phyloP scores from a whole-genome alignment of 805 yeast species.

The Schwanniomyces pseudopolymorphus region DNA sequence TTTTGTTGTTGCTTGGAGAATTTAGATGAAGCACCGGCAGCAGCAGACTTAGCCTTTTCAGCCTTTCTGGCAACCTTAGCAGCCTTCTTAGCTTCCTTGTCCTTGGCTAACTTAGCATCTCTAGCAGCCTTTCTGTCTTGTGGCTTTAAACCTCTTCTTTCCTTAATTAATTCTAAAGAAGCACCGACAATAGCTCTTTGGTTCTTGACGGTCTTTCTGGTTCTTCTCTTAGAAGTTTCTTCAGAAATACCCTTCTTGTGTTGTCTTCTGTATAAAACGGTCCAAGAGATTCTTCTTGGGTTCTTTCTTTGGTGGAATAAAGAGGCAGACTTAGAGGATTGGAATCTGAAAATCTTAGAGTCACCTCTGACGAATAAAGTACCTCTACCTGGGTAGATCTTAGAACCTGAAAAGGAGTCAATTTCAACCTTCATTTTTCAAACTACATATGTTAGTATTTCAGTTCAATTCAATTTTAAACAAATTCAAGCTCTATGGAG shows the following conservation, averaged over 20 bases:
- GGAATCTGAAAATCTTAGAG: slow-evolving; percentile 99
- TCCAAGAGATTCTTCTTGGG: slow-evolving; percentile 99
- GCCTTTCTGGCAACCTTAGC: slow-evolving; percentile 95
- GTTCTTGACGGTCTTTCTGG: slow-evolving; percentile 96
- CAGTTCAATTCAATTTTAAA: not conserved
- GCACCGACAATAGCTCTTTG: slow-evolving; percentile 99
- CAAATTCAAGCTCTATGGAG: not conserved
- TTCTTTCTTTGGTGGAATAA: slow-evolving; percentile 99
- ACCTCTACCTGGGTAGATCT: slow-evolving; percentile 99
- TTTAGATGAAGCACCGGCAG: slow-evolving; percentile 62
- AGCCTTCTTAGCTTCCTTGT: slow-evolving; percentile 87
- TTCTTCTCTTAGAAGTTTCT: slow-evolving; percentile 95
- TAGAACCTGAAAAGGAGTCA: slow-evolving; percentile 98
- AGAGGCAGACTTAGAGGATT: slow-evolving; percentile 94
- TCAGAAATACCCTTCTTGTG: slow-evolving; percentile 99
- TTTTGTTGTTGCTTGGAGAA: slow-evolving; percentile 94
- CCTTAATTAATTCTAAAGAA: slow-evolving; percentile 95
- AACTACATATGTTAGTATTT: slow-evolving; percentile 30
- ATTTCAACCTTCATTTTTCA: slow-evolving; percentile 95
- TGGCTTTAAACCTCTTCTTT: slow-evolving; percentile 94
- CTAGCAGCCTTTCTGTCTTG: slow-evolving; percentile 98
- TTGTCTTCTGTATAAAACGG: slow-evolving; percentile 98
- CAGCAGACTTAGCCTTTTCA: slow-evolving; percentile 80
- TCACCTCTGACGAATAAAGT: slow-evolving; percentile 99
- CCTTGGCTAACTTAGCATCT: slow-evolving; percentile 80